These are phyloP conservation scores for Aspergillus ochraceus DNA, from an alignment of 2,329 filamentous ascomycete genomes.

Conservation along the genomic window DNA sequence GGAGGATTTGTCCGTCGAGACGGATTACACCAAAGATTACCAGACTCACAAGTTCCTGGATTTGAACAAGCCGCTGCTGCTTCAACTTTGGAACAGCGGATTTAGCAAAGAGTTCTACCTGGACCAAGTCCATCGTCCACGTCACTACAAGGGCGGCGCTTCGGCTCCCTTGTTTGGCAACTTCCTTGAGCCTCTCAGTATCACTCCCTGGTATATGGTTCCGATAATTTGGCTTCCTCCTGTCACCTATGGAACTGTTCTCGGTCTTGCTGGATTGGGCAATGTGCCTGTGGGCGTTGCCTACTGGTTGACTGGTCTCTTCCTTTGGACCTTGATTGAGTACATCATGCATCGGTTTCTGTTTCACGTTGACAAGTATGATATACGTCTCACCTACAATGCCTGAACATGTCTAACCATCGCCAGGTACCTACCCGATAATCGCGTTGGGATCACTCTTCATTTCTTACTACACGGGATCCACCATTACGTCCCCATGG, in stretches of 20 bases:
- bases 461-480: slow-evolving; percentile 97
- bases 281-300: slow-evolving; percentile 41
- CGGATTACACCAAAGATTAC: slow-evolving; percentile 73
- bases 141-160: slow-evolving; percentile 90
- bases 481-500: slow-evolving; percentile 99
- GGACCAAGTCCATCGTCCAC: slow-evolving; percentile 90
- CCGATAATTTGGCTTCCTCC: slow-evolving; percentile 83
- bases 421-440: slow-evolving; percentile 80
- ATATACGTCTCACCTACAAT: neutral
- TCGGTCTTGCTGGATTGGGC: slow-evolving; percentile 63
- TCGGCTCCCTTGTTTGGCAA: slow-evolving; percentile 96
- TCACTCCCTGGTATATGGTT: slow-evolving; percentile 92
- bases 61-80: slow-evolving; percentile 76
- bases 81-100: slow-evolving; percentile 83
- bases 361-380: slow-evolving; percentile 91
- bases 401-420: slow-evolving; percentile 18
- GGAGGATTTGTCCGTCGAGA: slow-evolving; percentile 84
- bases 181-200: slow-evolving; percentile 94
- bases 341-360: slow-evolving; percentile 86
- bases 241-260: slow-evolving; percentile 68
- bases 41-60: slow-evolving; percentile 93
- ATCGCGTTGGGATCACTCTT: slow-evolving; percentile 77
- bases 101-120: slow-evolving; percentile 97
- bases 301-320: slow-evolving; percentile 71
- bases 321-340: slow-evolving; percentile 86